Evolutionary conservation across 75 land plant species (phyloP).

Genomic region (Pinus taeda): DNA sequence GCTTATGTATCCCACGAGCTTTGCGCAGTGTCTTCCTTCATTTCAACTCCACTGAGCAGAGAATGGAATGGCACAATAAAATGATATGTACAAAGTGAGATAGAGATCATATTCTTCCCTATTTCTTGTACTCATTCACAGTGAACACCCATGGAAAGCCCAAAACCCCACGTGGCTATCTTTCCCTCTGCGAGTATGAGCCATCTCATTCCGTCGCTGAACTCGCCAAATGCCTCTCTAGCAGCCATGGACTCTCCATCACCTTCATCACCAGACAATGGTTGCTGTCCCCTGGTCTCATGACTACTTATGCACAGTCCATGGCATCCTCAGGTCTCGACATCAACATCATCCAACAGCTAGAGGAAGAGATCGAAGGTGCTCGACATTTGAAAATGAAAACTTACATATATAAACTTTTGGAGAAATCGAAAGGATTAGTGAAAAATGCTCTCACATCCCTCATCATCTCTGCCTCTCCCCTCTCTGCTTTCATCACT

Average conservation of each 20-base stretch:
- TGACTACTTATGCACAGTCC: background rate
- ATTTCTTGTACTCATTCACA: too few species aligned
- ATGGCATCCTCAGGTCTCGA: background rate
- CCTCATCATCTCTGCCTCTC: background rate
- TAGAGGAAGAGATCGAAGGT: conserved; percentile 22
- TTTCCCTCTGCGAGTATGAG: conserved; percentile 45
- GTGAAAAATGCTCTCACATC: conserved; percentile 6
- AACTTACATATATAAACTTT: conserved; percentile 18
- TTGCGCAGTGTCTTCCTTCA: too few species aligned
- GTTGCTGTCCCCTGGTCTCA: too few species aligned
- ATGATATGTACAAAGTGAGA: too few species aligned
- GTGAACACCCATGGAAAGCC: background rate
- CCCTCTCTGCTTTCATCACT: conserved; percentile 20
- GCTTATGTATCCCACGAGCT: too few species aligned
- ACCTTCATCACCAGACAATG: conserved; percentile 17
- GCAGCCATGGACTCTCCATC: conserved; percentile 18
- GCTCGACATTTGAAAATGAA: conserved; percentile 14
- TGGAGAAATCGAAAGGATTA: conserved; percentile 17
- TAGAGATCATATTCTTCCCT: too few species aligned
- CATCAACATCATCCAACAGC: conserved; percentile 29
- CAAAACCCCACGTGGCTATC: conserved; percentile 26
- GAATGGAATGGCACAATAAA: too few species aligned
- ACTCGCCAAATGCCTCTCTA: conserved; percentile 36
- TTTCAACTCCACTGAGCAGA: too few species aligned
- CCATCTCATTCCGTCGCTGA: conserved; percentile 50